Evolutionary conservation across 306 rosid genomes (phyloP).

Genomic region (Trifolium pratense): DNA sequence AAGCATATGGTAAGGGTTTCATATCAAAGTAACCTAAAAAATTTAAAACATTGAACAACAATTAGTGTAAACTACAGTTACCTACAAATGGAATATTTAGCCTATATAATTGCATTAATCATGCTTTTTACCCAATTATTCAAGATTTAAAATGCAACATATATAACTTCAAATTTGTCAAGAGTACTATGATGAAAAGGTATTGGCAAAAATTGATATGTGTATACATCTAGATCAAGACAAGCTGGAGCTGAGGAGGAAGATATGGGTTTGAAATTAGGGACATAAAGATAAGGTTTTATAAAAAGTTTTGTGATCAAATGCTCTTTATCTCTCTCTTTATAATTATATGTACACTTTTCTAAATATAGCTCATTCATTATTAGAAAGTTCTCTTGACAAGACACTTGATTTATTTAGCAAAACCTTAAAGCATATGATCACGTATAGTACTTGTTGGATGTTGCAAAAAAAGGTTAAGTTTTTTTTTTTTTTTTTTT

Average conservation of each 20-base stretch:
- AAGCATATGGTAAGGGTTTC: too few relatives aligned
- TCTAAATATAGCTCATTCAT: slow-evolving; percentile 27
- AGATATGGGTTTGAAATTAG: slow-evolving; percentile 46
- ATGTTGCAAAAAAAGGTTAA: too few relatives aligned
- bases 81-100: not conserved
- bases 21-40: too few relatives aligned
- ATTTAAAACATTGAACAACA: too few relatives aligned
- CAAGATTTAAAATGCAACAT: not conserved
- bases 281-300: slow-evolving; percentile 40
- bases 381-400: slow-evolving; percentile 34
- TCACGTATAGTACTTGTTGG: slow-evolving; percentile 19
- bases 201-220: slow-evolving; percentile 2
- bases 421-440: slow-evolving; percentile 40
- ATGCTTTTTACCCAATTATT: not conserved
- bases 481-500: too few relatives aligned
- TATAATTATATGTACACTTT: slow-evolving; percentile 22
- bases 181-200: slow-evolving; percentile 18
- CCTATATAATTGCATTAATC: not conserved
- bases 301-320: slow-evolving; percentile 26
- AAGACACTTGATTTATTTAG: slow-evolving; percentile 38
- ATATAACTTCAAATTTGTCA: not conserved
- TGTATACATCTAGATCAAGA: slow-evolving; percentile 4
- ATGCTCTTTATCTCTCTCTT: slow-evolving; percentile 11
- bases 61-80: not conserved
- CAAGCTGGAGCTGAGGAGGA: slow-evolving; percentile 41